A percentile compares a stretch with the other conserved stretches of the same genome.
These are phyloP conservation scores for Paraphaeosphaeria minitans DNA, from an alignment of 2,329 filamentous ascomycete species.

Conservation along the genomic window DNA sequence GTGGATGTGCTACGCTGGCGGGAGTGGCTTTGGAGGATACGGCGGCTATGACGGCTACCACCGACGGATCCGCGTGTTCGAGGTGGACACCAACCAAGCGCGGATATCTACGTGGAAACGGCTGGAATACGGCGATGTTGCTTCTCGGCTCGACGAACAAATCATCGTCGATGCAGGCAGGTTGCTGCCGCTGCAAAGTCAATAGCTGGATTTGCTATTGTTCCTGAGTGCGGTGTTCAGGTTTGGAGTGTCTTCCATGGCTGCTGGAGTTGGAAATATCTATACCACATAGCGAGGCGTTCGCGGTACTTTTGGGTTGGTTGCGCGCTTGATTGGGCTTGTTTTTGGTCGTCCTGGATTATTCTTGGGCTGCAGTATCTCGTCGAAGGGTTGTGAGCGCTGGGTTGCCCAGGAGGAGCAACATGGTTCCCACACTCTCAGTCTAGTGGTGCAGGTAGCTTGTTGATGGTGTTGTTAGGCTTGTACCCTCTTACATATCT, in stretches of 20 bases:
- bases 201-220: not conserved
- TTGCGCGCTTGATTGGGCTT: not conserved
- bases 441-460: too few relatives aligned
- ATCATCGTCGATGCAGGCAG: slow-evolving; percentile 65
- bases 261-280: not conserved
- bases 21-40: slow-evolving; percentile 91
- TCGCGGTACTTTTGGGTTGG: not conserved
- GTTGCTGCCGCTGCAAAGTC: slow-evolving; percentile 38
- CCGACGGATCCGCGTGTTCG: slow-evolving; percentile 84
- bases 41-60: slow-evolving; percentile 87
- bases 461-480: too few relatives aligned
- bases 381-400: too few relatives aligned
- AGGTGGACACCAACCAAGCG: slow-evolving; percentile 89
- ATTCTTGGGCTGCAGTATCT: too few relatives aligned
- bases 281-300: slow-evolving; percentile 6
- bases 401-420: too few relatives aligned
- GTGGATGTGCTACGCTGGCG: slow-evolving; percentile 99
- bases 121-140: slow-evolving; percentile 68
- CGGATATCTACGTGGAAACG: slow-evolving; percentile 92
- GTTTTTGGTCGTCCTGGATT: not conserved
- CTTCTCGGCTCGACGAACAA: slow-evolving; percentile 61
- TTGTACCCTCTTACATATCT: too few relatives aligned
- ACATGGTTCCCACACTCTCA: too few relatives aligned
- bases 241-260: not conserved
- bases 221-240: not conserved